Percentiles rank a stretch among this genome's conserved stretches.
These are phyloP conservation scores for Candida qinlingensis DNA, from an alignment of 805 yeast genomes.

Conservation along the genomic window DNA sequence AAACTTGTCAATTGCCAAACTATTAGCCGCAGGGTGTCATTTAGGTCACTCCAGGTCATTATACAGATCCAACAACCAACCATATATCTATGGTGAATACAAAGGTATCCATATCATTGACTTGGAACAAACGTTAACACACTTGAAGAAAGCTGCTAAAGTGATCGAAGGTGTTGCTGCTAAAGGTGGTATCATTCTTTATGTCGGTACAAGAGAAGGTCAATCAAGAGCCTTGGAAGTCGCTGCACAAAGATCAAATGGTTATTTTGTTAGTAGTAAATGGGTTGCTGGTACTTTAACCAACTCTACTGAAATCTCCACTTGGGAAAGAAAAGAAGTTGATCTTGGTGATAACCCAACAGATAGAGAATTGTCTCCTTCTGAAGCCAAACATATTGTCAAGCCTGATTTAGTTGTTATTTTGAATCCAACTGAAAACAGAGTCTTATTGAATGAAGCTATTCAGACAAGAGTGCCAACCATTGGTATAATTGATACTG, in stretches of 20 bases:
- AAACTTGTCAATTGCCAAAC: slow-evolving; percentile 59
- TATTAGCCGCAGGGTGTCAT: slow-evolving; percentile 91
- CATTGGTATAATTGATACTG: slow-evolving; percentile 89
- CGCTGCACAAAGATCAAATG: slow-evolving; percentile 74
- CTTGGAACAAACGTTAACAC: slow-evolving; percentile 72
- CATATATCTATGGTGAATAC: slow-evolving; percentile 81
- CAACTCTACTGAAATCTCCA: slow-evolving; percentile 64
- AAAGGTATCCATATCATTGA: slow-evolving; percentile 91
- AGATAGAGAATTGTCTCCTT: slow-evolving; percentile 45
- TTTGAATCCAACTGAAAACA: slow-evolving; percentile 83
- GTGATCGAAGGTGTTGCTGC: slow-evolving; percentile 80
- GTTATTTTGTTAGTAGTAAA: slow-evolving; percentile 74
- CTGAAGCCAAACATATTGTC: slow-evolving; percentile 48
- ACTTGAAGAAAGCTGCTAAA: slow-evolving; percentile 74
- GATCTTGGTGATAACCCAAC: slow-evolving; percentile 70
- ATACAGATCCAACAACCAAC: slow-evolving; percentile 79
- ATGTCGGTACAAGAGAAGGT: slow-evolving; percentile 79
- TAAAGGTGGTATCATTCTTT: slow-evolving; percentile 80
- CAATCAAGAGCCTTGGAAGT: slow-evolving; percentile 68
- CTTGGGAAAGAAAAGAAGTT: slow-evolving; percentile 67
- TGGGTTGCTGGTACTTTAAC: slow-evolving; percentile 97
- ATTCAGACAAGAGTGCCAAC: slow-evolving; percentile 81
- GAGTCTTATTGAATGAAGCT: slow-evolving; percentile 78
- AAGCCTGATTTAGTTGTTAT: slow-evolving; percentile 88
- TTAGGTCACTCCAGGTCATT: slow-evolving; percentile 83